Evolutionary conservation across 768 basidiomycete species (phyloP).

Genomic region (Tubosaeta sp.): DNA sequence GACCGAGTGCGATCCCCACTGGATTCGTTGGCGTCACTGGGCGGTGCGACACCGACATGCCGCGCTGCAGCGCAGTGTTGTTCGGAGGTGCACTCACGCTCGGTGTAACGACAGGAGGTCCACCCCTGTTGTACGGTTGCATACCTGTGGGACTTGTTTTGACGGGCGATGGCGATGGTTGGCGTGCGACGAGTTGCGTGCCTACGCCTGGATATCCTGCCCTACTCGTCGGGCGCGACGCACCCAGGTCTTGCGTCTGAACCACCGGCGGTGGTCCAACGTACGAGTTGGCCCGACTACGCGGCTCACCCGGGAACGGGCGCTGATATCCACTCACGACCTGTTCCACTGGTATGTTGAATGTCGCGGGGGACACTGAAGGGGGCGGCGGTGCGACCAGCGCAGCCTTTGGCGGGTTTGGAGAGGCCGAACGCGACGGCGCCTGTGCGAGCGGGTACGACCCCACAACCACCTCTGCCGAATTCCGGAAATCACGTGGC

Average conservation of each 20-base stretch:
- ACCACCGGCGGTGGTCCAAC: slow-evolving; percentile 29
- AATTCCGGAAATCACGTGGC: slow-evolving; percentile 63
- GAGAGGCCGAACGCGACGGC: slow-evolving; percentile 68
- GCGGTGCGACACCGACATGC: slow-evolving; percentile 30
- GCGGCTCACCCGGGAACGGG: slow-evolving; percentile 79
- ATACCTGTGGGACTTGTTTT: slow-evolving; percentile 18
- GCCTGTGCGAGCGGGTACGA: slow-evolving; percentile 50
- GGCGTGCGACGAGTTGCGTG: slow-evolving; percentile 59
- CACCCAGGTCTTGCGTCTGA: slow-evolving; percentile 31
- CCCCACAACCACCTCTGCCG: slow-evolving; percentile 78
- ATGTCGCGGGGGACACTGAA: slow-evolving; percentile 33
- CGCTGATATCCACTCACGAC: slow-evolving; percentile 77
- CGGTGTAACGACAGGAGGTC: neutral
- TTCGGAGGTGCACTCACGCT: neutral
- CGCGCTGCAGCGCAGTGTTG: slow-evolving; percentile 7
- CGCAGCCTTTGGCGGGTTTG: slow-evolving; percentile 66
- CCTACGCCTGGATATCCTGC: slow-evolving; percentile 81
- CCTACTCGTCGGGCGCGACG: slow-evolving; percentile 52
- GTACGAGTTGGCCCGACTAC: slow-evolving; percentile 52
- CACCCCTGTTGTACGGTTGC: slow-evolving; percentile 13
- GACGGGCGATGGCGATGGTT: slow-evolving; percentile 51
- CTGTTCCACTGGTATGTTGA: slow-evolving; percentile 62
- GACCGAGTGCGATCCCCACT: slow-evolving; percentile 82
- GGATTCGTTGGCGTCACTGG: slow-evolving; percentile 71
- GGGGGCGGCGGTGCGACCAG: slow-evolving; percentile 65